Evolutionary conservation across 2,329 filamentous ascomycete genomes (phyloP), one percentile per base, ranked within the genome.

Genomic region (Colletotrichum destructivum): DNA sequence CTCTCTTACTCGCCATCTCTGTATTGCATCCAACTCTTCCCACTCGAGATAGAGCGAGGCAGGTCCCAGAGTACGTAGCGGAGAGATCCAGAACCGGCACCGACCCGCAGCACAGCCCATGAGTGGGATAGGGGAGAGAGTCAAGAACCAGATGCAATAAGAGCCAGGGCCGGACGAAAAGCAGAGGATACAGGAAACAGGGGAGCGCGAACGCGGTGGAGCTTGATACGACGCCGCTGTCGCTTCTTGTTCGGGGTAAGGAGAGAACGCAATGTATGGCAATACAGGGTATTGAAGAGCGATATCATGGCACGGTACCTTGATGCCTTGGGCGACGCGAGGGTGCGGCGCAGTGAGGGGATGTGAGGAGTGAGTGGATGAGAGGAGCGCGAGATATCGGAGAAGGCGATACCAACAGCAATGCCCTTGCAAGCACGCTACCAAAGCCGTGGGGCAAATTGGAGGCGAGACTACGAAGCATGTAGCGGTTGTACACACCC

Each of bases 231-330:
- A 23, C 38, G 52, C 47, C 47, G 54, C 52, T 65, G 57, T 59
- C 54, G 69, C 44, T 71, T 55, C 49, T 62, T 62, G 65, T 69
- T 71, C 69, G 59, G 69, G 69, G 65, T 69, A 71, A 64, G 68
- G 52, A 42, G 69, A 69, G 47, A 55, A 65, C 57, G 69, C 65
- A 71, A 71, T 71, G 69, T 61, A 61, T 70, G 61, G 66, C 70
- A 70, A 62, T 66, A 70, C 60, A 66, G 66, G 70, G 61, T 66
- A 55, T 60, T 52, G n/a, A 16, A 16, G 8, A 60, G 66, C 56
- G 49, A 56, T 72, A 70, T 70, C 66, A 60, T 62, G 60, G 55
- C 26, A 69, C 42, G 56, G 69, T 71, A 69, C 69, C 69, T 69
- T 60, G 51, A 60, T 46, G 54, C 61, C 47, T 66, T 62, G 61